These are phyloP conservation scores for Fusarium miscanthi DNA, from an alignment of 2,329 filamentous ascomycete species.

Conservation along the genomic window DNA sequence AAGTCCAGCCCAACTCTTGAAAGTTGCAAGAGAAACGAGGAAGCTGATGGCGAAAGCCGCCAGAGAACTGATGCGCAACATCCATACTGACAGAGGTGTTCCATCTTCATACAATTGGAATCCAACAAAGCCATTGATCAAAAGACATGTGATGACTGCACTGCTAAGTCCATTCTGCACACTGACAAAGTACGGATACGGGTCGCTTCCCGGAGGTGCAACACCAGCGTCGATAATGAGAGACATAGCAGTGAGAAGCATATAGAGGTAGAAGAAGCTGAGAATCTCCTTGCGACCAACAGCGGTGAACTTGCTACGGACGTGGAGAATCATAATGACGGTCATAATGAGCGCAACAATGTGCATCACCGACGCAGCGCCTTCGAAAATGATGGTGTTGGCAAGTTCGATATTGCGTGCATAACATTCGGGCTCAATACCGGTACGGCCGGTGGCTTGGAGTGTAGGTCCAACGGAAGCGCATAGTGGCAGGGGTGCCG, in stretches of 20 bases:
- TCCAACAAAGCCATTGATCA: constrained; percentile 98
- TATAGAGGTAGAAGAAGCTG: constrained; percentile 97
- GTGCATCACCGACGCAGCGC: constrained; percentile 89
- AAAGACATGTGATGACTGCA: constrained; percentile 85
- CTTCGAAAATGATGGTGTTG: constrained; percentile 98
- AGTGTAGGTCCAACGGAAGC: constrained; percentile 82
- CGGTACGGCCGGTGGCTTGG: constrained; percentile 72
- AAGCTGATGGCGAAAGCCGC: constrained; percentile 89
- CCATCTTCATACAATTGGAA: constrained; percentile 99
- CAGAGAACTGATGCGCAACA: constrained; percentile 81
- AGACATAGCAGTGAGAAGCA: constrained; percentile 88
- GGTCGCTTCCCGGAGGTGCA: constrained; percentile 80
- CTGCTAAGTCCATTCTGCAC: constrained; percentile 87
- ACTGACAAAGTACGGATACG: constrained; percentile 92
- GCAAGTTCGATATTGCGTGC: constrained; percentile 94
- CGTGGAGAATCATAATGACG: constrained; percentile 96
- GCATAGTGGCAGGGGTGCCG: constrained; percentile 88
- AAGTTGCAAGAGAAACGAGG: constrained; percentile 88
- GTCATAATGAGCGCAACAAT: constrained; percentile 93
- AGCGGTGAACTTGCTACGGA: constrained; percentile 97
- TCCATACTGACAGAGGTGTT: constrained; percentile 92
- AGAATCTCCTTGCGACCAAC: constrained; percentile 82
- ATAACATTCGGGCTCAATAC: constrained; percentile 92
- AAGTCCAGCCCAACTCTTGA: constrained; percentile 90
- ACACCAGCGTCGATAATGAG: constrained; percentile 94